Evolutionary conservation across 257 asterid species (phyloP).

Genomic region (Perilla frutescens): DNA sequence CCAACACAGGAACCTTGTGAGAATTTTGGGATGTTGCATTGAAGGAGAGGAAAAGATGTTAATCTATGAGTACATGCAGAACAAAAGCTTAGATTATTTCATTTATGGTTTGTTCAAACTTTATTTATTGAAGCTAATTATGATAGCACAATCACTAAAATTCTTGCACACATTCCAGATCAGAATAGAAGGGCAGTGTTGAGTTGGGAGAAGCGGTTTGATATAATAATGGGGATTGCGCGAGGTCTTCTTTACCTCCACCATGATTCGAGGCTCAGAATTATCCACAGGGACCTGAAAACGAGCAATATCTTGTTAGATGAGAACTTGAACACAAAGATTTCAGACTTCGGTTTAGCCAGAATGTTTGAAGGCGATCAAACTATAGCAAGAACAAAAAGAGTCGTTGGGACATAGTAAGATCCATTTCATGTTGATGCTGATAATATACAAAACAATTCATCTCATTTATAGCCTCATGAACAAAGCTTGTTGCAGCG

Average conservation of each 20-base stretch:
- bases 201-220: slow-evolving; percentile 17
- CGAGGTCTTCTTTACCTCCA: slow-evolving; percentile 23
- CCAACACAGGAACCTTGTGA: no score
- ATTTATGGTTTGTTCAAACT: background rate
- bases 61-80: no score
- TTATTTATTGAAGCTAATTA: no score
- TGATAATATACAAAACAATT: no score
- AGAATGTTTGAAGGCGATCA: slow-evolving; percentile 26
- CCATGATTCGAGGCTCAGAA: background rate
- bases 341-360: slow-evolving; percentile 31
- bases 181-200: slow-evolving; percentile 7
- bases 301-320: background rate
- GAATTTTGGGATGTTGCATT: no score
- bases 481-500: background rate
- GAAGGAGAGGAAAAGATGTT: no score
- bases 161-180: slow-evolving; percentile 15
- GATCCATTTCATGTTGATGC: background rate
- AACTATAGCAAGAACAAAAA: slow-evolving; percentile 4
- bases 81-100: slow-evolving; percentile 11
- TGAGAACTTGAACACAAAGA: background rate
- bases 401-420: slow-evolving; percentile 34
- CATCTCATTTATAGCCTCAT: background rate
- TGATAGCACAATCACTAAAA: no score
- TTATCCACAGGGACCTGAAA: background rate
- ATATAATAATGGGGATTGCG: slow-evolving; percentile 30